Conservation (phyloP, 169 alveolate genomes). For the Plasmodium chabaudi region DNA sequence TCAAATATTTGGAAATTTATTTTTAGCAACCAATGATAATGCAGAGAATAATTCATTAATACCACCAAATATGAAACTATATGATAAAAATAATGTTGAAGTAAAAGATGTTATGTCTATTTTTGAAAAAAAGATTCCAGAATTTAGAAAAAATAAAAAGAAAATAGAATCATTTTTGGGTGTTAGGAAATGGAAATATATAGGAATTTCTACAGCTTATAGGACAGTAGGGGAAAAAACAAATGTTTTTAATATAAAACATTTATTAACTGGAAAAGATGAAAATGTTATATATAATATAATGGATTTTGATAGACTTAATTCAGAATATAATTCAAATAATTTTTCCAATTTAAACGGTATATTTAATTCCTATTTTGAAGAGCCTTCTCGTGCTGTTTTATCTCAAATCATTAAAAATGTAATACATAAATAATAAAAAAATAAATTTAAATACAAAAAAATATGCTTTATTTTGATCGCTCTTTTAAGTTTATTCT, state of each 20-base stretch:
- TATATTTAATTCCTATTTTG: constrained; percentile 72
- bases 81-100: constrained; percentile 66
- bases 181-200: constrained; percentile 61
- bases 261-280: constrained; percentile 67
- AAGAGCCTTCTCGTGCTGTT: constrained; percentile 51
- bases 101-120: constrained; percentile 53
- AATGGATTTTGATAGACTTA: constrained; percentile 64
- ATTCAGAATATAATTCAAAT: constrained; percentile 38
- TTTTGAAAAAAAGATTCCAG: constrained; percentile 75
- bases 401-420: constrained; percentile 46
- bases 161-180: constrained; percentile 68
- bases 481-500: not conserved
- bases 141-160: constrained; percentile 60
- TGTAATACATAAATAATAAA: constrained; percentile 22
- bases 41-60: constrained; percentile 29
- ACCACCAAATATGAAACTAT: constrained; percentile 69
- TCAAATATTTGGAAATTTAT: constrained; percentile 72
- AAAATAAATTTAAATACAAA: not conserved
- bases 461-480: not conserved
- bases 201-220: constrained; percentile 75
- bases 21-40: constrained; percentile 63
- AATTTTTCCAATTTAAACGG: constrained; percentile 21
- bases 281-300: constrained; percentile 67
- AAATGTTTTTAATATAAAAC: constrained; percentile 71
- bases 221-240: constrained; percentile 69